A percentile compares a stretch with the other conserved stretches of the same genome.
Evolutionary conservation across 352 stramenopile genomes (phyloP).

Genomic region (Globisporangium radiosum): DNA sequence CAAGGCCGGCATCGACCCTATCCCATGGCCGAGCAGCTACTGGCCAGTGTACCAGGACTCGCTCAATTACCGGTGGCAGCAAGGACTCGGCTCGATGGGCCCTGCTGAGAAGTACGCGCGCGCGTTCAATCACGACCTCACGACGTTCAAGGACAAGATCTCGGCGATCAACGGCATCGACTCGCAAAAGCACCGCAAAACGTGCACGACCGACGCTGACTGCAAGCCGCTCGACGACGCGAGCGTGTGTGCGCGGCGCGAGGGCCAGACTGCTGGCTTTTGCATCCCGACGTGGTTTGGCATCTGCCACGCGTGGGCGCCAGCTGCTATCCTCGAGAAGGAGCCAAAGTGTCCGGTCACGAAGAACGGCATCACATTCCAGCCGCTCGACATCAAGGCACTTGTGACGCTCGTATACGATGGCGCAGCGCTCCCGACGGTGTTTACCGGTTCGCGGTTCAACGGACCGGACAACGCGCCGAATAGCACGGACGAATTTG

Average conservation of each 20-base stretch:
- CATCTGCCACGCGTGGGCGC: slow-evolving; percentile 57
- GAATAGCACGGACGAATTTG: slow-evolving; percentile 43
- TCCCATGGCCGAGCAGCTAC: slow-evolving; percentile 65
- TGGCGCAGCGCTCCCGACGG: slow-evolving; percentile 35
- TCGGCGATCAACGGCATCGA: slow-evolving; percentile 41
- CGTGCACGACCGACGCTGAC: slow-evolving; percentile 23
- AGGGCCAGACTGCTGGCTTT: slow-evolving; percentile 20
- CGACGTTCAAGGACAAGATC: slow-evolving; percentile 35
- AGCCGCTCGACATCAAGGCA: slow-evolving; percentile 60
- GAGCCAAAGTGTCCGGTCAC: slow-evolving; percentile 39
- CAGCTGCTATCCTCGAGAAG: slow-evolving; percentile 41
- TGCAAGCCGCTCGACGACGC: slow-evolving; percentile 28
- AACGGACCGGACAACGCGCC: slow-evolving; percentile 32
- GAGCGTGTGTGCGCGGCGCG: slow-evolving; percentile 38
- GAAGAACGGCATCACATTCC: slow-evolving; percentile 42
- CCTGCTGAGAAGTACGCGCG: slow-evolving; percentile 46
- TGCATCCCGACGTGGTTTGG: slow-evolving; percentile 58
- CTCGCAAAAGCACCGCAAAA: slow-evolving; percentile 21
- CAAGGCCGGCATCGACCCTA: slow-evolving; percentile 30
- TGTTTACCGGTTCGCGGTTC: slow-evolving; percentile 51
- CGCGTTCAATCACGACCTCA: slow-evolving; percentile 36
- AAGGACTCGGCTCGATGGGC: slow-evolving; percentile 22
- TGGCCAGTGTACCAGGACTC: slow-evolving; percentile 58
- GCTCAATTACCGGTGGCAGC: slow-evolving; percentile 51
- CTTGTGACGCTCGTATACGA: slow-evolving; percentile 47